Evolutionary conservation across 345 rosid species (phyloP).

Genomic region (Heritiera littoralis): DNA sequence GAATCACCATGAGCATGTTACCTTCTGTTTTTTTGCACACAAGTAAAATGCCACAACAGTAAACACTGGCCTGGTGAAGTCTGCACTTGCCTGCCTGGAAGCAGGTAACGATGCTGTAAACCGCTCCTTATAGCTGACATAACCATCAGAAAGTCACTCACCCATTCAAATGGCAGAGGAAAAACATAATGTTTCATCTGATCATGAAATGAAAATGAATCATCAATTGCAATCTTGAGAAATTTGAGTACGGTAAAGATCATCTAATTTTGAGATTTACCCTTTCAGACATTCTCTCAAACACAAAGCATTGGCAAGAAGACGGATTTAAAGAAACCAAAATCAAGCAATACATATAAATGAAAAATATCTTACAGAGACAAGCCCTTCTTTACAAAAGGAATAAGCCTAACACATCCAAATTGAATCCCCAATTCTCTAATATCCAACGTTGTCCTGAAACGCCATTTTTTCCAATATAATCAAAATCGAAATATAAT

Average conservation of each 20-base stretch:
- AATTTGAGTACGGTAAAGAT: not conserved
- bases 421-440: slow-evolving; percentile 74
- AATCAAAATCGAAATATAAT: slow-evolving; percentile 6
- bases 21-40: too few species aligned
- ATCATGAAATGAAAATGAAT: not conserved
- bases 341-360: not conserved
- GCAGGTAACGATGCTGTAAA: slow-evolving; percentile 75
- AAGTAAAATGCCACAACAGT: slow-evolving; percentile 89
- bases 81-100: slow-evolving; percentile 70
- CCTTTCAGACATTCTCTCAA: slow-evolving; percentile 44
- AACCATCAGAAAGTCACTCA: slow-evolving; percentile 17
- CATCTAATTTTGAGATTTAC: not conserved
- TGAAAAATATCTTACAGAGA: slow-evolving; percentile 53
- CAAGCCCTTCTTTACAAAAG: slow-evolving; percentile 63
- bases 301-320: slow-evolving; percentile 26
- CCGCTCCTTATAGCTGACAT: slow-evolving; percentile 70
- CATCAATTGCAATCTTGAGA: not conserved
- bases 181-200: not conserved
- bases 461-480: not conserved
- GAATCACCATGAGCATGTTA: too few species aligned
- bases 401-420: slow-evolving; percentile 84
- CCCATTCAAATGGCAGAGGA: not conserved
- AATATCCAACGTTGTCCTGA: too few species aligned
- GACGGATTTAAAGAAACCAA: not conserved
- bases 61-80: slow-evolving; percentile 81